Conservation (phyloP, 192 early-diverging fungal genomes). For the Hyaloraphidium curvatum region DNA sequence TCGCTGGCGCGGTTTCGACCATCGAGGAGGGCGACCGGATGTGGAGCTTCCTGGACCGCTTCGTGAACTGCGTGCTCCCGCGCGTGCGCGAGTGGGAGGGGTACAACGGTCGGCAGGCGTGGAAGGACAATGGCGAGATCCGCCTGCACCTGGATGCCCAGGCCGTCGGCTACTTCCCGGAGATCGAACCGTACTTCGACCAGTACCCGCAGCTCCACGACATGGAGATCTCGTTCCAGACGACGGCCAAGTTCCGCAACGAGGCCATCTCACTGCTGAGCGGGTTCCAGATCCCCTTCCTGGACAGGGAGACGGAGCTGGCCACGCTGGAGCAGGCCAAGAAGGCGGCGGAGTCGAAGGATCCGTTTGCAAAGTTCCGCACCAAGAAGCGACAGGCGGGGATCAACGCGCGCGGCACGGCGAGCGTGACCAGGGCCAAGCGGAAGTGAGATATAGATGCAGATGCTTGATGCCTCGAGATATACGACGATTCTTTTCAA, state of each 20-base stretch:
- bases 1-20: slow-evolving; percentile 73
- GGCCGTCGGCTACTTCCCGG: slow-evolving; percentile 81
- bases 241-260: slow-evolving; percentile 55
- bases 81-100: slow-evolving; percentile 82
- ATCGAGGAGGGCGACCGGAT: slow-evolving; percentile 62
- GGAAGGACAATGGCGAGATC: slow-evolving; percentile 60
- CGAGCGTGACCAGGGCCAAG: no score
- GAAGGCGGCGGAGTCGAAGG: slow-evolving; percentile 11
- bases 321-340: slow-evolving; percentile 9
- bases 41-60: slow-evolving; percentile 88
- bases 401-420: no score
- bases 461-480: no score
- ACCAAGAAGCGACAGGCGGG: slow-evolving; percentile 15
- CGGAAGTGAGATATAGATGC: no score
- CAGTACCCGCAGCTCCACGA: slow-evolving; percentile 77
- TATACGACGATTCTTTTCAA: no score
- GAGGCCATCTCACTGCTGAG: slow-evolving; percentile 64
- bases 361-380: slow-evolving; percentile 32
- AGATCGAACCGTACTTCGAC: slow-evolving; percentile 92
- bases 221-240: slow-evolving; percentile 67
- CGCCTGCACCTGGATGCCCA: slow-evolving; percentile 64
- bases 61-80: slow-evolving; percentile 84
- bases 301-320: slow-evolving; percentile 8
- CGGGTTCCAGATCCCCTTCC: slow-evolving; percentile 77
- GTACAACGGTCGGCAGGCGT: no score